A percentile compares a stretch with the other conserved stretches of the same genome.
Conservation (phyloP, 495 filamentous ascomycete species). For the Amniculicola lignicola region DNA sequence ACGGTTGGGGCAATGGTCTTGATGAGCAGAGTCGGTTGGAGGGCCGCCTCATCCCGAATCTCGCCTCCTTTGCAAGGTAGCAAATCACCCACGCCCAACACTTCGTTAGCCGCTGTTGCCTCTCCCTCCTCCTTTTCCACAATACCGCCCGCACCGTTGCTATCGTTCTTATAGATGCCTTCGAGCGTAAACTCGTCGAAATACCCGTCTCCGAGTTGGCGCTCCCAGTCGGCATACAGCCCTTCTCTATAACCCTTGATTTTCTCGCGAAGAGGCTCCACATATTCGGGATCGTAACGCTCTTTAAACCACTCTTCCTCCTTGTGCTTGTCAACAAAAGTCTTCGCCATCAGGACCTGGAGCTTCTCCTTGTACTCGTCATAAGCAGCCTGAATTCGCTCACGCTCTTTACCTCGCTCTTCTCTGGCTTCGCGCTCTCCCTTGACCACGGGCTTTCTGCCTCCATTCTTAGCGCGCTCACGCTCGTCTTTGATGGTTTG, state of each 20-base stretch:
- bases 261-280: constrained; percentile 63
- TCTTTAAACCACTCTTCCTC: constrained; percentile 97
- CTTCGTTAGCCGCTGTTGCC: constrained; percentile 82
- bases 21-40: constrained; percentile 88
- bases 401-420: constrained; percentile 83
- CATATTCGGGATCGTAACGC: constrained; percentile 79
- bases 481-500: constrained; percentile 83
- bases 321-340: constrained; percentile 87
- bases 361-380: constrained; percentile 92
- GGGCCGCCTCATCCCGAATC: constrained; percentile 74
- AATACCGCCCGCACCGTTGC: constrained; percentile 78
- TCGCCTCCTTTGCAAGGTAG: constrained; percentile 76
- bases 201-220: constrained; percentile 70
- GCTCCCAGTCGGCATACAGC: constrained; percentile 78
- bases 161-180: constrained; percentile 90
- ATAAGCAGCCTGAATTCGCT: constrained; percentile 86
- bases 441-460: constrained; percentile 68
- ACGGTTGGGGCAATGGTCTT: constrained; percentile 98
- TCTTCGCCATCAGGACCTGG: constrained; percentile 82
- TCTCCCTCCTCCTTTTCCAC: constrained; percentile 95
- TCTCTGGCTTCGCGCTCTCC: constrained; percentile 75
- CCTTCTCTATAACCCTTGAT: constrained; percentile 72
- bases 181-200: constrained; percentile 96
- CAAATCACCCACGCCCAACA: constrained; percentile 85
- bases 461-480: constrained; percentile 71